Percentiles rank a stretch among this genome's conserved stretches.
phyloP scores from a whole-genome alignment of 331 rosid species.

The Erythrophleum ivorense region DNA sequence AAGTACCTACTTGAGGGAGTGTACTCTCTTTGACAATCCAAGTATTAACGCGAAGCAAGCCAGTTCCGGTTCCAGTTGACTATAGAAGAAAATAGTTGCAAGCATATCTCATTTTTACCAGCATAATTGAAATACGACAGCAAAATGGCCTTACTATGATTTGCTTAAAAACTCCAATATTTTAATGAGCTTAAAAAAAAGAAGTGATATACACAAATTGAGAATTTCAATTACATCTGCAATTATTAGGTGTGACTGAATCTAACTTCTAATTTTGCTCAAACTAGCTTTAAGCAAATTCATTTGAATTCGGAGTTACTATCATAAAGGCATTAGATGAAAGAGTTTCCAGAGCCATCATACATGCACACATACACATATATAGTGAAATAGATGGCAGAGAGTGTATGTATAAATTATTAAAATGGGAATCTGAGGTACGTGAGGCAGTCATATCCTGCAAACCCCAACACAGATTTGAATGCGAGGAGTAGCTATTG shows the following conservation, averaged over 20 bases:
- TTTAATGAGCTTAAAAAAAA: neutral
- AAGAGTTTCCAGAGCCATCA: neutral
- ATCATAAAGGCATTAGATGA: neutral
- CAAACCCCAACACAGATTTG: conserved; percentile 80
- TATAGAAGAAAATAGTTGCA: neutral
- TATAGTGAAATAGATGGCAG: too few relatives aligned
- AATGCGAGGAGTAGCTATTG: conserved; percentile 75
- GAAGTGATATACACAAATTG: neutral
- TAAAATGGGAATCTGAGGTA: conserved; percentile 61
- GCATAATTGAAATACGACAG: neutral
- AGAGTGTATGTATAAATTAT: conserved; percentile 28
- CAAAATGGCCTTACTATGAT: neutral
- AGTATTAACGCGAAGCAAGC: neutral
- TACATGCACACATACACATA: too few relatives aligned
- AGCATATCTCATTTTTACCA: neutral
- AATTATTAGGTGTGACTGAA: neutral
- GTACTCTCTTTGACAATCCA: too few relatives aligned
- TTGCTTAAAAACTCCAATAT: neutral
- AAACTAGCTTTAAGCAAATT: neutral
- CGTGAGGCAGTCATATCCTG: conserved; percentile 61
- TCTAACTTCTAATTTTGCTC: neutral
- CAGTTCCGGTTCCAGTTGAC: neutral
- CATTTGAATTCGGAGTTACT: too few relatives aligned
- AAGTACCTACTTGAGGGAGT: too few relatives aligned
- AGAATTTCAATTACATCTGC: neutral